A percentile compares a stretch with the other conserved stretches of the same genome.
phyloP scores from a whole-genome alignment of 805 yeast genomes.

The Starmera caribaea region DNA sequence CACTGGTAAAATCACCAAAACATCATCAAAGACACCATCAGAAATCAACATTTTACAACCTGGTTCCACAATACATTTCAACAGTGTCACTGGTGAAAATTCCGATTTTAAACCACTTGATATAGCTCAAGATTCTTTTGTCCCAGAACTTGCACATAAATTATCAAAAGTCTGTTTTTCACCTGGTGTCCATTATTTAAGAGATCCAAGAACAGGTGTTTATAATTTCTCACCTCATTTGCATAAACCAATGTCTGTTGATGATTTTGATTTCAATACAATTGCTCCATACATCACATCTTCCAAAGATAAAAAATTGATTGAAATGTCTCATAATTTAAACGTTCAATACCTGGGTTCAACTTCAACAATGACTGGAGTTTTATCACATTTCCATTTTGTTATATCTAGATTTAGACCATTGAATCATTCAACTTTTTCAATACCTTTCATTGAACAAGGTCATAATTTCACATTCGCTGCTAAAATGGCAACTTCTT shows the following conservation, averaged over 20 bases:
- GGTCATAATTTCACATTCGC: conserved; percentile 30
- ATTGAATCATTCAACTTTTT: conserved; percentile 35
- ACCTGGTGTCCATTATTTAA: conserved; percentile 70
- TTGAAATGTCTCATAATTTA: conserved; percentile 32
- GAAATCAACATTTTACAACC: no score
- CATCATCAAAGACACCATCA: no score
- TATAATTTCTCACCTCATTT: conserved; percentile 60
- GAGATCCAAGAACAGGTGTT: conserved; percentile 69
- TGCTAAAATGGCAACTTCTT: conserved; percentile 42
- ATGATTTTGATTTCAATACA: conserved; percentile 55
- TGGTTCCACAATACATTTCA: no score
- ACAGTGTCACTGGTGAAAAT: no score
- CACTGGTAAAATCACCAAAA: no score
- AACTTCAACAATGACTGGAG: conserved; percentile 79
- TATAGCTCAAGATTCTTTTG: conserved; percentile 5
- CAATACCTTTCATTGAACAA: conserved; percentile 28
- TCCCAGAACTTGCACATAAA: conserved; percentile 53
- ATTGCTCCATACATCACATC: conserved; percentile 55
- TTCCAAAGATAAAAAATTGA: conserved; percentile 48
- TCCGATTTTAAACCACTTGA: conserved; percentile 5
- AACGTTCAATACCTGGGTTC: conserved; percentile 51
- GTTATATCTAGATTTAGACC: conserved; percentile 54
- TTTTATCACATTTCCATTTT: conserved; percentile 65
- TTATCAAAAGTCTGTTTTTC: conserved; percentile 67
- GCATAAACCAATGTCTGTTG: conserved; percentile 47